phyloP scores from a whole-genome alignment of 2,329 filamentous ascomycete genomes.

The Penicillium sp. region DNA sequence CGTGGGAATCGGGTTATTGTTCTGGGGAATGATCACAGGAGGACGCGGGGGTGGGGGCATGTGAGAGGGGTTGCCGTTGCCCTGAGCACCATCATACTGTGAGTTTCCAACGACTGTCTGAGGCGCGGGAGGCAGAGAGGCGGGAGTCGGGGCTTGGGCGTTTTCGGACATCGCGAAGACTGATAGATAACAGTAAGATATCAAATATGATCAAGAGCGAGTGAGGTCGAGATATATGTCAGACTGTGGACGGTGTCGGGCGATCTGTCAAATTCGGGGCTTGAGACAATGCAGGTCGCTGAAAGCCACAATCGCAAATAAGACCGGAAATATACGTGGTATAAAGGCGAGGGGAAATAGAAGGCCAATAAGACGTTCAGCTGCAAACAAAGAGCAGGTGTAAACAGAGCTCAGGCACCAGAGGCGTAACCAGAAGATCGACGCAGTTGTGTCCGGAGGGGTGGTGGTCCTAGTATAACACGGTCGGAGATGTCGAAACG shows the following conservation, averaged over 20 bases:
- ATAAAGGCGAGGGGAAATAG: conserved; percentile 9
- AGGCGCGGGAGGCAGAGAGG: conserved; percentile 70
- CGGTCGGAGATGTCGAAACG: conserved; percentile 8
- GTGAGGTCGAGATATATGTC: conserved; percentile 16
- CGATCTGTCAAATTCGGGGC: conserved; percentile 11
- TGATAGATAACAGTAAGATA: conserved; percentile 22
- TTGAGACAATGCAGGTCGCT: conserved; percentile 30
- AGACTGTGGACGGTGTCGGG: conserved; percentile 1
- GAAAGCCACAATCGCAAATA: conserved; percentile 22
- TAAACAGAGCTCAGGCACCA: conserved; percentile 13
- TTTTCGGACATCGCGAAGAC: conserved; percentile 73
- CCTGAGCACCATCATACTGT: conserved; percentile 71
- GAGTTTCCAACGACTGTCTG: conserved; percentile 69
- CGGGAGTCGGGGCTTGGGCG: conserved; percentile 62
- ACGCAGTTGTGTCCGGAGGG: neutral
- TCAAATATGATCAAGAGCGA: conserved; percentile 22
- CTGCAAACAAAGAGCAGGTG: conserved; percentile 10
- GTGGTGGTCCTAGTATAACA: conserved; percentile 1
- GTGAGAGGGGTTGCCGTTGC: conserved; percentile 68
- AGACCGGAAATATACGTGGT: conserved; percentile 11
- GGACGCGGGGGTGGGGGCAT: conserved; percentile 90
- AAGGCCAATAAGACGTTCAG: conserved; percentile 7
- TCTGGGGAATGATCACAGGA: conserved; percentile 83
- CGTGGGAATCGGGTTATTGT: conserved; percentile 92
- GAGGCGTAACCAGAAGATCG: neutral